phyloP scores from a whole-genome alignment of 305 asterid genomes.

The Fraxinus angustifolia region DNA sequence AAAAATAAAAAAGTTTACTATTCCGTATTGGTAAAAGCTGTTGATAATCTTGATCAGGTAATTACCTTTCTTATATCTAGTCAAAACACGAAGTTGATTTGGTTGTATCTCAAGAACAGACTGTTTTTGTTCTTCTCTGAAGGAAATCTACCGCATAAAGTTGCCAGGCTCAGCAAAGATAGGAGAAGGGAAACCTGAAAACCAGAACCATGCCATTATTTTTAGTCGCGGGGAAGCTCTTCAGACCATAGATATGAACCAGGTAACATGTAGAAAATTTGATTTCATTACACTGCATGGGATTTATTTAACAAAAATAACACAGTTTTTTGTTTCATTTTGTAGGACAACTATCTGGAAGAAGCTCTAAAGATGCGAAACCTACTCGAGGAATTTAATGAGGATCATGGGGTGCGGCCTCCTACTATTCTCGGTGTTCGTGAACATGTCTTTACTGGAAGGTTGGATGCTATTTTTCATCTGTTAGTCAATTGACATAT shows the following conservation, averaged over 20 bases:
- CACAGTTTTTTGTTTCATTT: conserved; percentile 18
- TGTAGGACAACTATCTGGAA: conserved; percentile 95
- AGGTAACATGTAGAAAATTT: conserved; percentile 45
- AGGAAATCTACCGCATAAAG: conserved; percentile 98
- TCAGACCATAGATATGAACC: conserved; percentile 99
- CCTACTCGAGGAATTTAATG: conserved; percentile 93
- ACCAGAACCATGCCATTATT: conserved; percentile 95
- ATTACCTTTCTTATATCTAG: conserved; percentile 7
- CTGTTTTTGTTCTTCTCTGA: conserved; percentile 25
- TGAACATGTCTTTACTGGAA: conserved; percentile 97
- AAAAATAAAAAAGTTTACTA: conserved; percentile 77
- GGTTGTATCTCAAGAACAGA: conserved; percentile 14
- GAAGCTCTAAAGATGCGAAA: conserved; percentile 99
- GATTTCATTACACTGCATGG: conserved; percentile 1
- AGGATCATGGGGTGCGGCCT: conserved; percentile 96
- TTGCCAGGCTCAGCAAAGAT: conserved; percentile 91
- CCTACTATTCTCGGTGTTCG: conserved; percentile 98
- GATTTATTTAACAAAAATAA: conserved; percentile 16
- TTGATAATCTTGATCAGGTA: conserved; percentile 99
- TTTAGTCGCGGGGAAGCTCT: conserved; percentile 97
- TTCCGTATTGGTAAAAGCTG: conserved; percentile 94
- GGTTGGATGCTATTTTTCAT: conserved; percentile 41
- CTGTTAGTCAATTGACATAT: conserved; percentile 13
- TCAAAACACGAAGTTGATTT: conserved; percentile 1
- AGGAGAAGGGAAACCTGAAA: conserved; percentile 99